Evolutionary conservation across 768 basidiomycete genomes (phyloP), one percentile per base, ranked within the genome.

Genomic region (Amanita muscaria): DNA sequence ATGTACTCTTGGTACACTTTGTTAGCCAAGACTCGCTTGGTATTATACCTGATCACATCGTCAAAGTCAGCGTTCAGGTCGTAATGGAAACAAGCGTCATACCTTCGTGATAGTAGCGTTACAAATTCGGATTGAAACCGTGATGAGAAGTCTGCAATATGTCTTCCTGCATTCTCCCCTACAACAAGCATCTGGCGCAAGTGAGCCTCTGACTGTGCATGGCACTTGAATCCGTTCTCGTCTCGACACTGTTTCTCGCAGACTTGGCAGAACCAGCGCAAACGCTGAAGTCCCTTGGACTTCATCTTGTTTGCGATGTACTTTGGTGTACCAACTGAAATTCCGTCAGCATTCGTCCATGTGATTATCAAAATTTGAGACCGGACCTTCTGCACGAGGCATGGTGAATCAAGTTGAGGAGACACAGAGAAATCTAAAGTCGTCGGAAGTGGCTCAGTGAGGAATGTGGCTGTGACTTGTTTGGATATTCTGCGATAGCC

Each of bases 161-260:
- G 89, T 54, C 73, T 79, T 12, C 89, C 89, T 2, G 96, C 92
- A 61, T 88, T 71, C 64, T 98, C 92, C 30, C 94, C 96, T 40
- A 97, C 90, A 35, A 94, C 83, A 51, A 99, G 77, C 92, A 99
- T 97, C 62, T 97, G 92, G 2, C 96, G 79, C 27, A 98, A 69
- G 65, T 99, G 96, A 1, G 83, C 73, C 62, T 94, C 91, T 23
- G 88, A 88, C 43, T 77, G 75, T 12, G 81, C 76, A 61, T 97
- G 92, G 62, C 90, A 93, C 65, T 96, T 96, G 78, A 98, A 99
- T 14, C 93, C 96, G 64, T 99, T 99, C 69, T 98, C 96, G 64
- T 98, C 88, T 60, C 93, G 73, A 63, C 94, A 98, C 64, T 98
- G 94, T 62, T 99, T 99, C 74, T 97, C 69, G 77, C 96, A 98